These are phyloP conservation scores for Coemansia sp. DNA, from an alignment of 192 early-diverging fungal species.

Conservation along the genomic window DNA sequence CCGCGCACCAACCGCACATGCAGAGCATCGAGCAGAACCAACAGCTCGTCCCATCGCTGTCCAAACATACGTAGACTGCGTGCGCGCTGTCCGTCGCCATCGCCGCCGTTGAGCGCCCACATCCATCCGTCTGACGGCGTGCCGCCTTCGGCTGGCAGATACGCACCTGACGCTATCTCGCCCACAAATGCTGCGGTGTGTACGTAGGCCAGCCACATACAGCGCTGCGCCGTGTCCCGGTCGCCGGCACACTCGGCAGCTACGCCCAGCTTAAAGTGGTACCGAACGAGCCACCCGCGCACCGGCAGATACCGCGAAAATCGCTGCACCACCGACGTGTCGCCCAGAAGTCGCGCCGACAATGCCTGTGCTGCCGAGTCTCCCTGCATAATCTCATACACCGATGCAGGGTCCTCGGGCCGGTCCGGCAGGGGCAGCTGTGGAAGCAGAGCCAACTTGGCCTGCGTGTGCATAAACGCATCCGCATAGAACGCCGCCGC, in stretches of 20 bases:
- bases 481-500: conserved; percentile 34
- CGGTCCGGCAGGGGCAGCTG: conserved; percentile 24
- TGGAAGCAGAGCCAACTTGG: conserved; percentile 20
- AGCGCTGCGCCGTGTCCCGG: conserved; percentile 39
- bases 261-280: conserved; percentile 41
- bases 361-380: background rate
- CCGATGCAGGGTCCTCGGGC: conserved; percentile 6
- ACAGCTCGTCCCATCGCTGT: conserved; percentile 34
- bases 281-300: conserved; percentile 45
- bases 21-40: conserved; percentile 29
- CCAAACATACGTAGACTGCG: conserved; percentile 46
- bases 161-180: conserved; percentile 39
- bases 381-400: conserved; percentile 6
- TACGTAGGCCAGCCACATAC: conserved; percentile 40
- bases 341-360: background rate
- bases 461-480: conserved; percentile 37
- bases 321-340: conserved; percentile 10
- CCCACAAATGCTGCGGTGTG: conserved; percentile 24
- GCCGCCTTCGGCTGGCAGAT: conserved; percentile 18
- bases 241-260: conserved; percentile 42
- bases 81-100: conserved; percentile 23
- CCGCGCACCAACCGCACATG: conserved; percentile 41
- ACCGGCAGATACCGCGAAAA: conserved; percentile 31
- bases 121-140: conserved; percentile 29
- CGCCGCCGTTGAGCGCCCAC: conserved; percentile 41